Evolutionary conservation across 2,329 filamentous ascomycete genomes (phyloP).

Genomic region (Daldinia sp.): DNA sequence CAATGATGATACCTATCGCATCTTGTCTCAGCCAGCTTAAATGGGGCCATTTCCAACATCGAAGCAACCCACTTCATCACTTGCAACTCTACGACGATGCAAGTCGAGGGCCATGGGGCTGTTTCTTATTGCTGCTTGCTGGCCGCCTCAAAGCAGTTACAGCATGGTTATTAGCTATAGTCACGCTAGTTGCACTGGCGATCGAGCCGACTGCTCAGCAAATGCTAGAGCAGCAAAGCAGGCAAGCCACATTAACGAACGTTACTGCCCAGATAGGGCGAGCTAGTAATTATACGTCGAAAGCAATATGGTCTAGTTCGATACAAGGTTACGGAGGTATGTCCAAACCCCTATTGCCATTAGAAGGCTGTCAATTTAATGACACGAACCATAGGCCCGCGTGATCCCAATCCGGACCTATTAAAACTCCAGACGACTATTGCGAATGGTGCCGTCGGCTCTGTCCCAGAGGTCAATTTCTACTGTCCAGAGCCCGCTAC

Average conservation of each 20-base stretch:
- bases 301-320: background rate
- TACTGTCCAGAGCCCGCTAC: background rate
- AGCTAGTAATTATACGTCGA: background rate
- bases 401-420: background rate
- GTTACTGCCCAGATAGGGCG: slow-evolving; percentile 2
- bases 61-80: slow-evolving; percentile 24
- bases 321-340: background rate
- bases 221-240: slow-evolving; percentile 24
- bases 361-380: background rate
- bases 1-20: slow-evolving; percentile 35
- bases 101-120: slow-evolving; percentile 40
- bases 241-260: slow-evolving; percentile 18
- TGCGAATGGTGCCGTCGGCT: background rate
- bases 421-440: background rate
- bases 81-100: slow-evolving; percentile 39
- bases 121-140: slow-evolving; percentile 21
- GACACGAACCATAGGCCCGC: background rate
- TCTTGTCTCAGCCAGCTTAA: slow-evolving; percentile 39
- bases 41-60: slow-evolving; percentile 34
- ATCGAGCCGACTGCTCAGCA: slow-evolving; percentile 38
- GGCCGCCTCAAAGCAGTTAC: slow-evolving; percentile 1
- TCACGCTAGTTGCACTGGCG: slow-evolving; percentile 35
- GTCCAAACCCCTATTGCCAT: background rate
- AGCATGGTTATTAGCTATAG: slow-evolving; percentile 19
- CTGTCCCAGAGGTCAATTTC: background rate